A percentile compares a stretch with the other conserved stretches of the same genome.
Evolutionary conservation across 345 rosid genomes (phyloP).

Genomic region (Rhodamnia argentea): DNA sequence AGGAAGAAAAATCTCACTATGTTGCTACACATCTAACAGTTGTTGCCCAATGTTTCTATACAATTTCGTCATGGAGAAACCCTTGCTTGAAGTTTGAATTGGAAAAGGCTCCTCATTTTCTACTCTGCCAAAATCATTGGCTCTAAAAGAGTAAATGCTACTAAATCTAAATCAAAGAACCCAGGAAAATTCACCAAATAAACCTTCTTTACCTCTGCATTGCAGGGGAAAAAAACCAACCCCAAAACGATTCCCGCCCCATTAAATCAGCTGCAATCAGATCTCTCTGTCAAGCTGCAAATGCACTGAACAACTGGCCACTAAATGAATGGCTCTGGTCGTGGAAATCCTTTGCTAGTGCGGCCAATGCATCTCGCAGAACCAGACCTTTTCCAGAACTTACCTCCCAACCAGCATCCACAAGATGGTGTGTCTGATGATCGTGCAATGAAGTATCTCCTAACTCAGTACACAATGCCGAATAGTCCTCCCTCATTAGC

Average conservation of each 20-base stretch:
- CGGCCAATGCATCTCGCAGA: constrained; percentile 29
- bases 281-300: not conserved
- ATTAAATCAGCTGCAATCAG: not conserved
- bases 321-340: not conserved
- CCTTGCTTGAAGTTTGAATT: not conserved
- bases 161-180: not conserved
- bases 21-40: not conserved
- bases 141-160: not conserved
- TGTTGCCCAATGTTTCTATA: not conserved
- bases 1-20: not conserved
- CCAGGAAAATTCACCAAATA: not conserved
- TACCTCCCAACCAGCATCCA: constrained; percentile 5
- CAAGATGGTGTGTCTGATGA: not conserved
- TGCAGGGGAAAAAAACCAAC: not conserved
- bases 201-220: not conserved
- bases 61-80: not conserved
- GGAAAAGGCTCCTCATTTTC: not conserved
- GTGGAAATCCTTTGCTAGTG: constrained; percentile 11
- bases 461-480: constrained; percentile 27
- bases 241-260: not conserved
- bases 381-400: constrained; percentile 14
- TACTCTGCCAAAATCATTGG: not conserved
- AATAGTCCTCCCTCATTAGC: constrained; percentile 53
- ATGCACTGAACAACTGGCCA: not conserved
- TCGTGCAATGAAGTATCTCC: constrained; percentile 15